phyloP scores from a whole-genome alignment of 1,284 basidiomycete species.

The Malassezia arunalokei region DNA sequence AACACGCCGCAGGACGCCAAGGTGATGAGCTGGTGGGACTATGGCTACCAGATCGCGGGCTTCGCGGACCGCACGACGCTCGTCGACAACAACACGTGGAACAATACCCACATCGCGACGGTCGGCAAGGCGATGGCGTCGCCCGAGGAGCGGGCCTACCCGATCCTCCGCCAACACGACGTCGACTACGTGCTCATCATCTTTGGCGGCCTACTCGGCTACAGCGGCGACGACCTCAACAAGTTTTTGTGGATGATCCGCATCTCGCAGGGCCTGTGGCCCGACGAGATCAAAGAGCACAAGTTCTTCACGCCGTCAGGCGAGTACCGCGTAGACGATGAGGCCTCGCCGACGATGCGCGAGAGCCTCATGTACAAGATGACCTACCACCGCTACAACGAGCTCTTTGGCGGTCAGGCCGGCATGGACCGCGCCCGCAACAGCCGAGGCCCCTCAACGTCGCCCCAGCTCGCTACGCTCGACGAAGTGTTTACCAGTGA shows the following conservation, averaged over 20 bases:
- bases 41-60: slow-evolving; percentile 96
- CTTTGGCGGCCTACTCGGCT: slow-evolving; percentile 90
- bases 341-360: slow-evolving; percentile 78
- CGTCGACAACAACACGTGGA: slow-evolving; percentile 99
- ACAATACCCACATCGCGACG: slow-evolving; percentile 59
- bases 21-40: slow-evolving; percentile 99
- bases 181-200: slow-evolving; percentile 96
- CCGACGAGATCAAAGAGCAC: slow-evolving; percentile 86
- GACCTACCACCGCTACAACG: slow-evolving; percentile 44
- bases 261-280: slow-evolving; percentile 96
- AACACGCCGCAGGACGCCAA: slow-evolving; percentile 86
- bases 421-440: slow-evolving; percentile 38
- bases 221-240: slow-evolving; percentile 98
- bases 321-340: slow-evolving; percentile 84
- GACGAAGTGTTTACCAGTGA: slow-evolving; percentile 45
- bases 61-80: slow-evolving; percentile 95
- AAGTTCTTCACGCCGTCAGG: slow-evolving; percentile 89
- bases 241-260: slow-evolving; percentile 81
- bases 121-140: slow-evolving; percentile 68
- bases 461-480: slow-evolving; percentile 34
- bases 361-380: slow-evolving; percentile 68
- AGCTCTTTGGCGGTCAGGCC: slow-evolving; percentile 47
- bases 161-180: slow-evolving; percentile 90
- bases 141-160: slow-evolving; percentile 85
- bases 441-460: slow-evolving; percentile 20